Evolutionary conservation across 1,139 yeast species (phyloP), one percentile per base, ranked within the genome.

Genomic region (Saccharomycopsis hybrid): DNA sequence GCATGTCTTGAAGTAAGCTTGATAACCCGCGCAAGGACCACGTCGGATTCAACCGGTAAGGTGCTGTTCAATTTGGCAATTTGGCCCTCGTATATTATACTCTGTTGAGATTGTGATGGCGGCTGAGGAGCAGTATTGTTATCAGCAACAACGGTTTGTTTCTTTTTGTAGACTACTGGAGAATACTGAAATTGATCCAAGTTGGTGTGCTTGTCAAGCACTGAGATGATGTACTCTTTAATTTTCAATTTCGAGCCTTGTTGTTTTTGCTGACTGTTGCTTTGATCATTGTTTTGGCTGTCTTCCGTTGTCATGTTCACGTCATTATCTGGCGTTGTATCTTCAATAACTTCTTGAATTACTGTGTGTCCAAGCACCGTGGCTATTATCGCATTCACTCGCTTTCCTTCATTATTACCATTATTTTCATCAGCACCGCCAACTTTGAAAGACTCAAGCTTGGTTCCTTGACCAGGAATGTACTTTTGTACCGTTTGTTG

Each of bases 11-110:
- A 68, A 18, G 77, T 73, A 44, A 92, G 74, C 58, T 82, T 76
- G 18, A 84, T 80, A 30, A 92, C 85, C 50, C 81, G 73, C 0
- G 88, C 89, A 28, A 92, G 69, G 2, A 94, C 97, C 11, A 83
- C 66, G 63, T 90, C 96, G 42, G 87, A 85, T 56, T 88, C 96
- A 56, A 80, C 78, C 3, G 98, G 97, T 18, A 18, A 18, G 18
- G 18, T 18, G 18, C 18, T 18, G 18, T 18, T 18, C 18, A 18
- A 18, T 18, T 18, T 18, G 18, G 18, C 18, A 18, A 18, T 18
- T 18, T 18, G 18, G 18, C 18, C 18, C 18, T 18, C 18, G 18
- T 18, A 18, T 18, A 18, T 18, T 18, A 18, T 18, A 18, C 18
- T 18, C 18, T 18, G 18, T 18, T 18, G 18, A 18, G 18, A 18